These are phyloP conservation scores for Rutstroemia sp. DNA, from an alignment of 2,329 filamentous ascomycete species.

Conservation along the genomic window DNA sequence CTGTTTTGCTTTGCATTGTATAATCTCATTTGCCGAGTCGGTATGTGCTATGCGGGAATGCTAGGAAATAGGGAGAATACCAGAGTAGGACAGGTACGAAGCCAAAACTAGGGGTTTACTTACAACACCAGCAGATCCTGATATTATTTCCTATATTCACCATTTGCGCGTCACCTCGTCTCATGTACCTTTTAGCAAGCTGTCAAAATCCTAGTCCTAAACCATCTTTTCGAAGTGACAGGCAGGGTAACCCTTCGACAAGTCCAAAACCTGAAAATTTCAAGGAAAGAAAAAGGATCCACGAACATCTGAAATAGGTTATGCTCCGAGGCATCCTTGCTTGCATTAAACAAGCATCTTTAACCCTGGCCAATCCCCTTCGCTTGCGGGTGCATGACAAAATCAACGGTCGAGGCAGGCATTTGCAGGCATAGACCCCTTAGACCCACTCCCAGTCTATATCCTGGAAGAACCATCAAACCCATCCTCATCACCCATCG, in stretches of 20 bases:
- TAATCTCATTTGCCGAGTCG: not conserved
- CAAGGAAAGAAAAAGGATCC: conserved; percentile 13
- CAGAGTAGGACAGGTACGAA: not conserved
- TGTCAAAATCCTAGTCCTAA: conserved; percentile 25
- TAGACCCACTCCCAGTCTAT: conserved; percentile 12
- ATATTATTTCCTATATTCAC: conserved; percentile 15
- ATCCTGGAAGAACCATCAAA: conserved; percentile 19
- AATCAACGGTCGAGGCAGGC: conserved; percentile 22
- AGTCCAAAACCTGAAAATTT: conserved; percentile 17
- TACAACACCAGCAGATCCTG: conserved; percentile 18
- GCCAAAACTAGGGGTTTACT: not conserved
- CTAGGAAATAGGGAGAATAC: not conserved
- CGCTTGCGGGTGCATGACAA: conserved; percentile 24
- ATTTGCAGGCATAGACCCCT: conserved; percentile 23
- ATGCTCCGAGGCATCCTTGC: conserved; percentile 25
- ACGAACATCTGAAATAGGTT: conserved; percentile 24
- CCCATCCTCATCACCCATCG: not conserved
- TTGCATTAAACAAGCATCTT: conserved; percentile 26
- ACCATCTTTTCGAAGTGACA: conserved; percentile 24
- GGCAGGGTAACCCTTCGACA: conserved; percentile 21
- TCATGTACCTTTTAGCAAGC: conserved; percentile 24
- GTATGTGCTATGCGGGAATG: not conserved
- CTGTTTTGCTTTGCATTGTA: too few relatives aligned
- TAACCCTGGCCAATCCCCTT: conserved; percentile 20
- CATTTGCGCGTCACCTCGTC: conserved; percentile 29